Evolutionary conservation across 441 rosid species (phyloP).

Genomic region (Jatropha podagrica): DNA sequence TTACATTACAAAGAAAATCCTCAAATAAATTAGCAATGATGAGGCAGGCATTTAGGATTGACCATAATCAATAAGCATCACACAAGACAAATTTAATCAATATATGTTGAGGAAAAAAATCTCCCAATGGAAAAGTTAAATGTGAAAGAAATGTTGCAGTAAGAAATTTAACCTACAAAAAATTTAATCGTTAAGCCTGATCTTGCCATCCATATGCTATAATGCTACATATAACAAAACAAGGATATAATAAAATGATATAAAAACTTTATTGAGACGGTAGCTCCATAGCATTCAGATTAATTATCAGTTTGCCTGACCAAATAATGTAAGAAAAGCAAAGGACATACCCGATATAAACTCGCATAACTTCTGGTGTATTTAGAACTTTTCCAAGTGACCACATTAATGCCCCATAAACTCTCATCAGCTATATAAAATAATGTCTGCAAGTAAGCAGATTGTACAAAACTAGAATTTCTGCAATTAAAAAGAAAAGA

Average conservation of each 20-base stretch:
- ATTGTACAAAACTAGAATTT: background rate
- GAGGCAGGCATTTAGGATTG: background rate
- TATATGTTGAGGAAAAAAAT: background rate
- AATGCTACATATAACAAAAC: no score
- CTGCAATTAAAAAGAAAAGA: background rate
- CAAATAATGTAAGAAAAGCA: background rate
- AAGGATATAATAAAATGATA: background rate
- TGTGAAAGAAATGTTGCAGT: background rate
- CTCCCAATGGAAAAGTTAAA: background rate
- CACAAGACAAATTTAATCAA: background rate
- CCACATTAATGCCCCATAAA: constrained; percentile 97
- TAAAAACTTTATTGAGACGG: background rate
- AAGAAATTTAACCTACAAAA: background rate
- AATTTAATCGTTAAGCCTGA: background rate
- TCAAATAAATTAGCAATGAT: background rate
- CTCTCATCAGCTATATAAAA: constrained; percentile 81
- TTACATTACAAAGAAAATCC: background rate
- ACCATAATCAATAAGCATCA: background rate
- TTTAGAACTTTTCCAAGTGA: constrained; percentile 92
- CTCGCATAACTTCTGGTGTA: constrained; percentile 88
- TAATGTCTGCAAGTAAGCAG: constrained; percentile 7
- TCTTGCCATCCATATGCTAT: no score
- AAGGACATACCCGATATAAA: constrained; percentile 72
- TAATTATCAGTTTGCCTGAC: background rate
- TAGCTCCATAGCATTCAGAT: background rate